Conservation (phyloP, 2,329 filamentous ascomycete genomes). For the Cladophialophora carrionii region DNA sequence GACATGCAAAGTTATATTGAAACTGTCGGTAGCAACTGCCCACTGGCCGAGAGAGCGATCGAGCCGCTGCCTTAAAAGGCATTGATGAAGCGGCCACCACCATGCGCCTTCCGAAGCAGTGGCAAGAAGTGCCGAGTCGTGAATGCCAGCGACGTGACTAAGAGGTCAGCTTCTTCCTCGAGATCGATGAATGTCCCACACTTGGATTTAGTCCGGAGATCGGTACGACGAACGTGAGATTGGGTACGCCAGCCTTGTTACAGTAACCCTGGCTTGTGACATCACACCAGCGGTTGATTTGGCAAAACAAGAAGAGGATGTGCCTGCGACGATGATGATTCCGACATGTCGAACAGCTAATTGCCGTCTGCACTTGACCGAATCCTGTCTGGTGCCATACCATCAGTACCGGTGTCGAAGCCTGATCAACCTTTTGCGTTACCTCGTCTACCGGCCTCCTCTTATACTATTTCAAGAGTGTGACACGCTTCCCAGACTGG, state of each 20-base stretch:
- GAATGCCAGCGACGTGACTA: conserved; percentile 52
- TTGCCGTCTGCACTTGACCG: neutral
- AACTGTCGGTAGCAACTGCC: conserved; percentile 16
- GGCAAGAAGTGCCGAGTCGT: conserved; percentile 42
- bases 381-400: too few species aligned
- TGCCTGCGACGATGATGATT: neutral
- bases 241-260: neutral
- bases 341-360: neutral
- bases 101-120: conserved; percentile 38
- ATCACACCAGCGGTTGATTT: neutral
- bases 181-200: neutral
- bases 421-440: too few species aligned
- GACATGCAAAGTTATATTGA: conserved; percentile 26
- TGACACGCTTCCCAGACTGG: too few species aligned
- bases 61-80: conserved; percentile 43
- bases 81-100: conserved; percentile 43
- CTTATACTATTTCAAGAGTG: too few species aligned
- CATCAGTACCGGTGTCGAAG: too few species aligned
- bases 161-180: conserved; percentile 40
- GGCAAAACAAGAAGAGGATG: neutral
- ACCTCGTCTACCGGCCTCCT: too few species aligned
- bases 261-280: neutral
- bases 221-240: neutral
- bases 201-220: neutral
- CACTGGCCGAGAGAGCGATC: conserved; percentile 24